phyloP scores from a whole-genome alignment of 2,329 filamentous ascomycete genomes.

The Davidsoniella australis region DNA sequence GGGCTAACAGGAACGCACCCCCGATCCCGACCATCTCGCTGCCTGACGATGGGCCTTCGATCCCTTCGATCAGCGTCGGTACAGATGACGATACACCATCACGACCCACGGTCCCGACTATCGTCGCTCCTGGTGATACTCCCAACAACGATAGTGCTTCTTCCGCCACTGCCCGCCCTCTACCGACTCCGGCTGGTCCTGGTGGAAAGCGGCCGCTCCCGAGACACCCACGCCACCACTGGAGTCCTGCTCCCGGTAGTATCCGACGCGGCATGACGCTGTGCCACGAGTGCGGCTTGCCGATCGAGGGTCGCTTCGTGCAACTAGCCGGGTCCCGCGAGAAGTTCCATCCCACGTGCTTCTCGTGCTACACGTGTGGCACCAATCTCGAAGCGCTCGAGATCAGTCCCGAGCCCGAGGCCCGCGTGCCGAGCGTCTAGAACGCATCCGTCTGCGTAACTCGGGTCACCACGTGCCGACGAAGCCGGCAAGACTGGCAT shows the following conservation, averaged over 20 bases:
- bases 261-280: constrained; percentile 40
- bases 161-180: constrained; percentile 22
- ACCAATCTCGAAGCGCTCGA: constrained; percentile 86
- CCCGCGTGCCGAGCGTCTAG: constrained; percentile 52
- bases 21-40: constrained; percentile 29
- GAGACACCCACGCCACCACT: constrained; percentile 33
- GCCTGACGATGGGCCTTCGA: constrained; percentile 14
- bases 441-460: constrained; percentile 48
- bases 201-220: constrained; percentile 18
- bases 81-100: constrained; percentile 20
- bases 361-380: constrained; percentile 73
- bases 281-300: constrained; percentile 68
- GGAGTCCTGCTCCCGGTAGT: constrained; percentile 36
- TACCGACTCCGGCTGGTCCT: constrained; percentile 29
- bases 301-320: constrained; percentile 82
- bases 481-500: constrained; percentile 44
- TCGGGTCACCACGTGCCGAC: constrained; percentile 41
- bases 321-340: constrained; percentile 54
- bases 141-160: constrained; percentile 19
- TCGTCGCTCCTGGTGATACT: constrained; percentile 30
- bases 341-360: constrained; percentile 88
- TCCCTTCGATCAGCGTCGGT: constrained; percentile 25
- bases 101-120: constrained; percentile 19
- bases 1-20: not conserved
- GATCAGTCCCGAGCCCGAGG: constrained; percentile 83